Conservation (phyloP, 2,329 filamentous ascomycete species). For the Dactylellina cionopaga region DNA sequence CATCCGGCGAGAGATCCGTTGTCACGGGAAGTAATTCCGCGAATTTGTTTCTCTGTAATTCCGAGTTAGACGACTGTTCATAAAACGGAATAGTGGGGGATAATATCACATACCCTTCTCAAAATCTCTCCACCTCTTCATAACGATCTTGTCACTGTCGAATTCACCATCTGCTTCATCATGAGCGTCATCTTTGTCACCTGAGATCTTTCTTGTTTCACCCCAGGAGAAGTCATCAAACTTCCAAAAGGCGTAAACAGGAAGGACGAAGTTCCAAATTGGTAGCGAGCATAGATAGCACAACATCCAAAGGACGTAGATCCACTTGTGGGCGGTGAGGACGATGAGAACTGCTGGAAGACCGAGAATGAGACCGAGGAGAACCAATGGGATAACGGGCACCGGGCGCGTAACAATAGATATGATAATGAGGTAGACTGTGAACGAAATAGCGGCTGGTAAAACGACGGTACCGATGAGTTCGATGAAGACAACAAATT, state of each 20-base stretch:
- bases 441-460: slow-evolving; percentile 95
- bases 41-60: slow-evolving; percentile 47
- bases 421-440: slow-evolving; percentile 78
- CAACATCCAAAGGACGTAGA: slow-evolving; percentile 95
- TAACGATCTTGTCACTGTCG: slow-evolving; percentile 97
- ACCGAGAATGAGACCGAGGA: slow-evolving; percentile 90
- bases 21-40: slow-evolving; percentile 31
- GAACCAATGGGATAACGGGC: slow-evolving; percentile 82
- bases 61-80: neutral
- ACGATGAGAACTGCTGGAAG: slow-evolving; percentile 91
- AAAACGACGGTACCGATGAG: slow-evolving; percentile 92
- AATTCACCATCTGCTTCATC: slow-evolving; percentile 90
- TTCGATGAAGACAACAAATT: slow-evolving; percentile 97
- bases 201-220: slow-evolving; percentile 93
- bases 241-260: slow-evolving; percentile 97
- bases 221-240: slow-evolving; percentile 99
- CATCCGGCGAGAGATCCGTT: slow-evolving; percentile 49
- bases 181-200: slow-evolving; percentile 64
- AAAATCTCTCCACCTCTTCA: slow-evolving; percentile 98
- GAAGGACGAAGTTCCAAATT: slow-evolving; percentile 96
- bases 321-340: slow-evolving; percentile 89
- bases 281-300: slow-evolving; percentile 94
- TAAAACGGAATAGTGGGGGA: neutral
- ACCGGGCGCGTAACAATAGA: slow-evolving; percentile 56
- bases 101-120: slow-evolving; percentile 70